phyloP scores from a whole-genome alignment of 352 stramenopile genomes.

The Phytophthora kernoviae region DNA sequence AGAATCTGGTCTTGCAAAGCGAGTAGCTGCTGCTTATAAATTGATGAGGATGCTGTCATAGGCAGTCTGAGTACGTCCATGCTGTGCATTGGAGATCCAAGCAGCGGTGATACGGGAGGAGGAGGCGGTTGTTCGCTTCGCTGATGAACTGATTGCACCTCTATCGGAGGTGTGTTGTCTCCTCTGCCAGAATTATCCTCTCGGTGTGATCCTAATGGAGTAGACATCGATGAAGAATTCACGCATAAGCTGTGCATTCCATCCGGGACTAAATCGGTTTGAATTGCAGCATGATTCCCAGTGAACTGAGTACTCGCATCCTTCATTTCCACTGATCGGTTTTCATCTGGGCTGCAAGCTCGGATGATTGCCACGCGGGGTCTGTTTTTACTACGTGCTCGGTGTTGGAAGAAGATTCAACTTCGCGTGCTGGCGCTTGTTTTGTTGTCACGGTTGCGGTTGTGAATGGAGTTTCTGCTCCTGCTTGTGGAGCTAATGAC shows the following conservation, averaged over 20 bases:
- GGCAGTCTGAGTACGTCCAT: conserved; percentile 41
- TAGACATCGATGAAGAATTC: neutral
- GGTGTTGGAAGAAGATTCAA: neutral
- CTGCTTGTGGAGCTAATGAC: too few relatives aligned
- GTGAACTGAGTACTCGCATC: conserved; percentile 77
- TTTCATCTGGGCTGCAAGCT: conserved; percentile 37
- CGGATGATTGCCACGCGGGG: conserved; percentile 55
- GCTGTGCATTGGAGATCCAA: conserved; percentile 31
- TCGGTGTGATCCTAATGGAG: neutral
- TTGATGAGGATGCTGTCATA: conserved; percentile 44
- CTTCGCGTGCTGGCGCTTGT: neutral
- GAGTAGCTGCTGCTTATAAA: conserved; percentile 73
- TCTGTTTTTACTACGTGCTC: conserved; percentile 2
- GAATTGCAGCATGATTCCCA: conserved; percentile 72
- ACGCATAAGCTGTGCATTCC: conserved; percentile 52
- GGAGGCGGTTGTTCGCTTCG: conserved; percentile 6
- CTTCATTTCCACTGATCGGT: conserved; percentile 47
- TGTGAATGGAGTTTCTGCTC: neutral
- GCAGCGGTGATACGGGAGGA: conserved; percentile 4
- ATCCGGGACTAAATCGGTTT: conserved; percentile 65
- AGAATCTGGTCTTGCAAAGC: conserved; percentile 68
- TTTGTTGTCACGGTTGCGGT: neutral
- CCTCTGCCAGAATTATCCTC: neutral
- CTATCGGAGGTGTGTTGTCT: neutral
- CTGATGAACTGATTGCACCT: neutral